Conservation (phyloP, 1,284 basidiomycete genomes). For the Ganoderma sp. region DNA sequence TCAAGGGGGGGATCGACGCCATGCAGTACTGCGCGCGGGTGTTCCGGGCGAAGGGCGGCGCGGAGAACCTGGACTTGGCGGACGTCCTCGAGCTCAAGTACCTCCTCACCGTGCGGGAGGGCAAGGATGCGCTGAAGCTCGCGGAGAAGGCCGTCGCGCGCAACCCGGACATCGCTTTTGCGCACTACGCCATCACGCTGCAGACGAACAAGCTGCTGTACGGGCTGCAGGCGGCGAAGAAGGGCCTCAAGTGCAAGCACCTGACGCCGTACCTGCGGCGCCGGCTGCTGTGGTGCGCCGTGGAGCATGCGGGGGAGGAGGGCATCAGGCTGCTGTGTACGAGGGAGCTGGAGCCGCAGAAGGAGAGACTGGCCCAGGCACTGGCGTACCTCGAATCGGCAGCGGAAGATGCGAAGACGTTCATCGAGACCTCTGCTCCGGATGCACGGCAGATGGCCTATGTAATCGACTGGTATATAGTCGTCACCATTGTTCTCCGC, state of each 20-base stretch:
- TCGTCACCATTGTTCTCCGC: constrained; percentile 4
- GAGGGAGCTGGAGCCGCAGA: background rate
- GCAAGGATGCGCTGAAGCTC: background rate
- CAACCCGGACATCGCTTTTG: constrained; percentile 8
- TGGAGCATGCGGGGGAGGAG: background rate
- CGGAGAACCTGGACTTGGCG: constrained; percentile 2
- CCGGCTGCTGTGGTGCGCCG: constrained; percentile 7
- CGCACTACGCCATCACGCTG: constrained; percentile 2
- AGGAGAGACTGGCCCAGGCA: background rate
- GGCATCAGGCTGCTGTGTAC: background rate
- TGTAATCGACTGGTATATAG: constrained; percentile 5
- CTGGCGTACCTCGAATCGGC: background rate
- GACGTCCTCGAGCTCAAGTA: constrained; percentile 11
- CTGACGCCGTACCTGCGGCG: constrained; percentile 9
- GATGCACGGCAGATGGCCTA: constrained; percentile 1
- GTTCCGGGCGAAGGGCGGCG: background rate
- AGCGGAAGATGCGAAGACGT: background rate
- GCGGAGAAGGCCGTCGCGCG: constrained; percentile 1
- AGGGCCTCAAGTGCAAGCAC: constrained; percentile 2
- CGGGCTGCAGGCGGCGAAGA: constrained; percentile 10
- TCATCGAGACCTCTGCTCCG: constrained; percentile 8
- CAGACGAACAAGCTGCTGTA: background rate
- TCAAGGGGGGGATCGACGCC: background rate
- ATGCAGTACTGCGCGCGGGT: background rate
- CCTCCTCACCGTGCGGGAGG: background rate